A percentile compares a stretch with the other conserved stretches of the same genome.
Conservation (phyloP, 768 basidiomycete species). For the Pholiota microspora region DNA sequence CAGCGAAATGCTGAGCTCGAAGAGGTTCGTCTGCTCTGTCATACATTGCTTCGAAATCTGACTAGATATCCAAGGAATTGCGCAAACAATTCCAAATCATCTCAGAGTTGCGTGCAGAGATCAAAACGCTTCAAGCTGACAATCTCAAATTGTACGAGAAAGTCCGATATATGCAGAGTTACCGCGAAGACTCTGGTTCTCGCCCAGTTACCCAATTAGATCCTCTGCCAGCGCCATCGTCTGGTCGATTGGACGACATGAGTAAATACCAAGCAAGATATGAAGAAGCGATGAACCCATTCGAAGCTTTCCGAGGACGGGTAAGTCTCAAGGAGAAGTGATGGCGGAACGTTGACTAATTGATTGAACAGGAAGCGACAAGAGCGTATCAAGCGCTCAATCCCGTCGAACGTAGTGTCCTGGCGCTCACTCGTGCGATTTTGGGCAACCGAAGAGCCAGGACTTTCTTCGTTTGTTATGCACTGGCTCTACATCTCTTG, state of each 20-base stretch:
- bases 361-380: constrained; percentile 89
- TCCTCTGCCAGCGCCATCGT: constrained; percentile 52
- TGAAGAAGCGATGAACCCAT: constrained; percentile 97
- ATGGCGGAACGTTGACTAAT: neutral
- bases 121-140: constrained; percentile 89
- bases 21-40: constrained; percentile 54
- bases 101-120: constrained; percentile 89
- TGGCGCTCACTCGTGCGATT: constrained; percentile 80
- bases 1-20: constrained; percentile 96
- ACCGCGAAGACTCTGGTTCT: constrained; percentile 69
- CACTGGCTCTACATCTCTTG: constrained; percentile 74
- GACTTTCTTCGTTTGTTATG: constrained; percentile 86
- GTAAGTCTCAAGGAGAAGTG: constrained; percentile 47
- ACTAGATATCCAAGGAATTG: constrained; percentile 60
- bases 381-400: constrained; percentile 90
- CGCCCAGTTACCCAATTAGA: constrained; percentile 65
- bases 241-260: constrained; percentile 61
- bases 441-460: constrained; percentile 90
- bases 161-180: constrained; percentile 98
- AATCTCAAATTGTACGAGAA: constrained; percentile 99
- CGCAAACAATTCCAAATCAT: constrained; percentile 94
- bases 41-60: constrained; percentile 1
- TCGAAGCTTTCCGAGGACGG: constrained; percentile 94
- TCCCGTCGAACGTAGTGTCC: constrained; percentile 85
- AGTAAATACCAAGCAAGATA: constrained; percentile 89